Conservation (phyloP, 768 basidiomycete species). For the Dioszegia hungarica region DNA sequence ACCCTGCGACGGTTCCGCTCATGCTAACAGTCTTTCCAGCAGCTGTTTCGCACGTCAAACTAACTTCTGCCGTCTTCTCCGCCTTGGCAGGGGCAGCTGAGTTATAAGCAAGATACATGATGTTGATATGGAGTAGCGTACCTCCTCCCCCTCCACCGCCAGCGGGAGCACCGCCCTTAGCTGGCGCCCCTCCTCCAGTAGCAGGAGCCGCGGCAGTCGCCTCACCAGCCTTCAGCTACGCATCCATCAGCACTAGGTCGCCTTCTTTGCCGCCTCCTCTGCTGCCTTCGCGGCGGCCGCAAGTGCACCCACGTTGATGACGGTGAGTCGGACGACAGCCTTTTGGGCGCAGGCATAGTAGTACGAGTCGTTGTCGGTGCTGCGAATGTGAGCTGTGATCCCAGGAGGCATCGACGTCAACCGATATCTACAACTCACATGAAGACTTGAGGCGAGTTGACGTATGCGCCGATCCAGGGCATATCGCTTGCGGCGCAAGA, state of each 20-base stretch:
- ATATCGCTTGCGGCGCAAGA: constrained; percentile 38
- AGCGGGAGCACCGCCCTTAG: constrained; percentile 7
- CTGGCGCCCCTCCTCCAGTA: not conserved
- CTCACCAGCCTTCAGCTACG: constrained; percentile 2
- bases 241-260: not conserved
- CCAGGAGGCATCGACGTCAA: too few species aligned
- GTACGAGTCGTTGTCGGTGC: constrained; percentile 47
- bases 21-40: constrained; percentile 35
- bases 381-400: constrained; percentile 2
- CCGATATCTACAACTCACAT: too few species aligned
- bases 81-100: not conserved
- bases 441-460: constrained; percentile 30
- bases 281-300: not conserved
- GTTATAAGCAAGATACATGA: not conserved
- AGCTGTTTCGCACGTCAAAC: constrained; percentile 24
- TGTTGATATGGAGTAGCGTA: not conserved
- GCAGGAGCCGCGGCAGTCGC: not conserved
- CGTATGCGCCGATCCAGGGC: constrained; percentile 37
- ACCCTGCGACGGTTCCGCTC: constrained; percentile 29
- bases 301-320: constrained; percentile 37
- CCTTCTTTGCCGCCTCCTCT: constrained; percentile 7
- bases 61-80: constrained; percentile 8
- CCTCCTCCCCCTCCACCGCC: constrained; percentile 5
- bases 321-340: constrained; percentile 40
- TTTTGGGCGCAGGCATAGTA: constrained; percentile 46